These are phyloP conservation scores for Termitomyces sp. DNA, from an alignment of 768 basidiomycete species.

Conservation along the genomic window DNA sequence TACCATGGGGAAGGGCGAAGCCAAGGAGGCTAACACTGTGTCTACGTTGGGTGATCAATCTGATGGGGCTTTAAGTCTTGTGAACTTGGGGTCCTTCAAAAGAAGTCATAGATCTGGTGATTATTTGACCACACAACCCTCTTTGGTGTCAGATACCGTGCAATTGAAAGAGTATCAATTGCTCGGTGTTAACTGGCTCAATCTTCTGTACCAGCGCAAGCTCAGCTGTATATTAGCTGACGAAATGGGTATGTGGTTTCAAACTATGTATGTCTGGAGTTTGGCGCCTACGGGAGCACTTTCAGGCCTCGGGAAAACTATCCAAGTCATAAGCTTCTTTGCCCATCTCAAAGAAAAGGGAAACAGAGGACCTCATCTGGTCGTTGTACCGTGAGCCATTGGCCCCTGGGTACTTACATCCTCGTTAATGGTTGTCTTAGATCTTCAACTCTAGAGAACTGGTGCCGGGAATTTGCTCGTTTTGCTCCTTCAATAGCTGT, in stretches of 20 bases:
- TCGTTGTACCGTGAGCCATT: conserved; percentile 85
- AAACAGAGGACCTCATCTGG: conserved; percentile 79
- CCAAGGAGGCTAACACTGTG: conserved; percentile 24
- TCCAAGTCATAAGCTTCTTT: conserved; percentile 97
- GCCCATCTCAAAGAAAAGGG: conserved; percentile 81
- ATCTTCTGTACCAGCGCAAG: conserved; percentile 73
- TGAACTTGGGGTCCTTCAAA: conserved; percentile 36
- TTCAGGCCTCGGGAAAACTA: conserved; percentile 94
- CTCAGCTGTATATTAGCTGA: conserved; percentile 96
- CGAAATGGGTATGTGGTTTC: conserved; percentile 82
- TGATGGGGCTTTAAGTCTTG: conserved; percentile 61
- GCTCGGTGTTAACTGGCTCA: conserved; percentile 96
- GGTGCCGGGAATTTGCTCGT: conserved; percentile 92
- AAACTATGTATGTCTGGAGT: not conserved
- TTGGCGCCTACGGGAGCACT: not conserved
- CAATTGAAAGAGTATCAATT: conserved; percentile 95
- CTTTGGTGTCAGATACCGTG: conserved; percentile 57
- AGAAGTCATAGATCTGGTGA: conserved; percentile 39
- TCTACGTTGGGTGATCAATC: conserved; percentile 31
- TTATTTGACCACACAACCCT: conserved; percentile 75
- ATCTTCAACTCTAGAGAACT: conserved; percentile 96
- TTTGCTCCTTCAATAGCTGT: conserved; percentile 86
- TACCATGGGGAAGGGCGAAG: conserved; percentile 33
- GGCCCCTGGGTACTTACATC: not conserved
- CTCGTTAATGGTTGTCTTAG: conserved; percentile 31